phyloP scores from a whole-genome alignment of 441 rosid genomes.

The Raphanus hybrid region DNA sequence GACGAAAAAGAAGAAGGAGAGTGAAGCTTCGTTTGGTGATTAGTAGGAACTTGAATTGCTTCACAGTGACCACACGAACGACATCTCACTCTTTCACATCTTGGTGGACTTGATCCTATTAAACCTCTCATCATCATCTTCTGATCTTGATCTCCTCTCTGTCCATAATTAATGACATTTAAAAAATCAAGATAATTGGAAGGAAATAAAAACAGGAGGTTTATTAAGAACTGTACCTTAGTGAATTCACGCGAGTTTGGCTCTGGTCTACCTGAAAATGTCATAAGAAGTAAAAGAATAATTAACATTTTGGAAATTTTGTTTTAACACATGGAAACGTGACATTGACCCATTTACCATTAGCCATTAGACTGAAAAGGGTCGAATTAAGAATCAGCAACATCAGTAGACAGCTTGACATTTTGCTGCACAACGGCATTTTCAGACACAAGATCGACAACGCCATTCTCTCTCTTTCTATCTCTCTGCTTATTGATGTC shows the following conservation, averaged over 20 bases:
- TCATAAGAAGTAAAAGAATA: constrained; percentile 19
- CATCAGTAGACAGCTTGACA: constrained; percentile 41
- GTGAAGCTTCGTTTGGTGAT: constrained; percentile 44
- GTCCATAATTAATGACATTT: neutral
- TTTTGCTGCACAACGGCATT: constrained; percentile 35
- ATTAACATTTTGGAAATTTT: neutral
- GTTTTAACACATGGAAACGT: constrained; percentile 28
- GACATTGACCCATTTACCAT: constrained; percentile 46
- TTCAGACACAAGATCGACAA: constrained; percentile 30
- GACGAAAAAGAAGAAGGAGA: constrained; percentile 45
- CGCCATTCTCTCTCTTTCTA: constrained; percentile 1
- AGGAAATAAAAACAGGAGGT: neutral
- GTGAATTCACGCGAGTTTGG: constrained; percentile 19
- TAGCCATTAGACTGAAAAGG: constrained; percentile 38
- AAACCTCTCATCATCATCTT: constrained; percentile 46
- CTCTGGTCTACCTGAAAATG: constrained; percentile 45
- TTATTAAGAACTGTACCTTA: constrained; percentile 11
- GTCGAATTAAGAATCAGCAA: constrained; percentile 44
- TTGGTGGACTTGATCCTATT: constrained; percentile 93
- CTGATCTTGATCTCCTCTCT: constrained; percentile 46
- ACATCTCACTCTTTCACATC: constrained; percentile 74
- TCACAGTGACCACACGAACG: constrained; percentile 73
- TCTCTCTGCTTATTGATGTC: constrained; percentile 21
- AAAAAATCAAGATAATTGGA: neutral
- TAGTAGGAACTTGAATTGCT: constrained; percentile 87